These are phyloP conservation scores for Filobasidium wieringae DNA, from an alignment of 768 basidiomycete genomes.

Conservation along the genomic window DNA sequence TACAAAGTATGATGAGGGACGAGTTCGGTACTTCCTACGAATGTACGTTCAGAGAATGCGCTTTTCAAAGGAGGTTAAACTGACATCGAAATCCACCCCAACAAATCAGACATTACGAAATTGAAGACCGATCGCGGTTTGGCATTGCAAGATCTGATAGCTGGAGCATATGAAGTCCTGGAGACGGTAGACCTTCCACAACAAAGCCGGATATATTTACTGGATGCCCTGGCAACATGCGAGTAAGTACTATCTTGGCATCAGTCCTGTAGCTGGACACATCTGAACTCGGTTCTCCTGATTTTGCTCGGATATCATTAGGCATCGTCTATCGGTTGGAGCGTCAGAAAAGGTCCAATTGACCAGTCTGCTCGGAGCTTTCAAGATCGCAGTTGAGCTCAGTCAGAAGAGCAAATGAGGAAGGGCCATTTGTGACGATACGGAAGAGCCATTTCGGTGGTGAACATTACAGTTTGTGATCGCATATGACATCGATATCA, in stretches of 20 bases:
- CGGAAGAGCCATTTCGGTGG: too few relatives aligned
- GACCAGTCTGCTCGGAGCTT: constrained; percentile 77
- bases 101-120: constrained; percentile 71
- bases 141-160: constrained; percentile 84
- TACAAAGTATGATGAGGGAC: constrained; percentile 88
- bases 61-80: too few relatives aligned
- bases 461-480: too few relatives aligned
- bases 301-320: constrained; percentile 31
- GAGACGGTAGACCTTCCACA: constrained; percentile 75
- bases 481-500: too few relatives aligned
- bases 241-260: constrained; percentile 53
- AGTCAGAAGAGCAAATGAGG: constrained; percentile 15
- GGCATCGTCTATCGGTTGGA: constrained; percentile 81
- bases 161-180: constrained; percentile 81
- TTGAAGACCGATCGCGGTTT: constrained; percentile 86
- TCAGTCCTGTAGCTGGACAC: too few relatives aligned
- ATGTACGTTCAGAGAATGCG: too few relatives aligned
- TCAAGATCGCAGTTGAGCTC: constrained; percentile 79
- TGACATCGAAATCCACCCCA: too few relatives aligned
- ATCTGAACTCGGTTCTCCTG: not conserved
- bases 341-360: constrained; percentile 80
- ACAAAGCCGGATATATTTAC: constrained; percentile 73
- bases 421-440: too few relatives aligned
- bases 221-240: constrained; percentile 87
- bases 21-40: constrained; percentile 82